Evolutionary conservation across 768 basidiomycete species (phyloP).

Genomic region (Russula dissimulans): DNA sequence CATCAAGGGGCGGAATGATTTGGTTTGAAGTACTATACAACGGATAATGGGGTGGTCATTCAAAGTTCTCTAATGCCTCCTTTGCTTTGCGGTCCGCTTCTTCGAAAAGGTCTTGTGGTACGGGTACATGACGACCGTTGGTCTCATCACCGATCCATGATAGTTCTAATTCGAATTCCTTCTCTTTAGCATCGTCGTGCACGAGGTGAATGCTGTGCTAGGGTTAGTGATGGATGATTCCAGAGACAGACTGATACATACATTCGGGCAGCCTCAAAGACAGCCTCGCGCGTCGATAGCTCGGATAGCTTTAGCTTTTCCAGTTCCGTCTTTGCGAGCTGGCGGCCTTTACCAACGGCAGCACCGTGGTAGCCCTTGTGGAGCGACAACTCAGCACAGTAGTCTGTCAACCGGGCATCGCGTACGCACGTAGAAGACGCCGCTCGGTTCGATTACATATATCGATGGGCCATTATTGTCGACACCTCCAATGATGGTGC

Average conservation of each 20-base stretch:
- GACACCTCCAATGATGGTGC: conserved; percentile 81
- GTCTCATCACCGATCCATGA: conserved; percentile 92
- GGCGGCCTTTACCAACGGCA: conserved; percentile 97
- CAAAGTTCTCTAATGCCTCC: conserved; percentile 67
- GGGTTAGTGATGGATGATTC: background rate
- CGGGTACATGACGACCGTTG: conserved; percentile 64
- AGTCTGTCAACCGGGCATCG: background rate
- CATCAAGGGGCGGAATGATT: background rate
- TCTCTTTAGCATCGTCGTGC: conserved; percentile 97
- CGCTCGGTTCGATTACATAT: conserved; percentile 91
- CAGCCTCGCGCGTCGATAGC: conserved; percentile 74
- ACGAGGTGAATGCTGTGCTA: conserved; percentile 81
- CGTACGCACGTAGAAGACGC: conserved; percentile 70
- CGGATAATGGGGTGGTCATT: conserved; percentile 27
- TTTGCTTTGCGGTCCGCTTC: conserved; percentile 87
- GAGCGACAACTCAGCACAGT: background rate
- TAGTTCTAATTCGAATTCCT: conserved; percentile 96
- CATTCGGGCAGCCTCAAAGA: conserved; percentile 93
- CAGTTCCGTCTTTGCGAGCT: conserved; percentile 94
- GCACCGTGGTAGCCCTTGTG: conserved; percentile 86
- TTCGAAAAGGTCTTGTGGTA: conserved; percentile 74
- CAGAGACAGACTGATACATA: conserved; percentile 34
- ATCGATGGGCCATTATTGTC: conserved; percentile 83
- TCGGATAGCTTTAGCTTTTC: conserved; percentile 89
- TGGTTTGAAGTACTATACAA: conserved; percentile 23